A percentile compares a stretch with the other conserved stretches of the same genome.
These are phyloP conservation scores for Rhodotorula sp. DNA, from an alignment of 1,284 basidiomycete genomes.

Conservation along the genomic window DNA sequence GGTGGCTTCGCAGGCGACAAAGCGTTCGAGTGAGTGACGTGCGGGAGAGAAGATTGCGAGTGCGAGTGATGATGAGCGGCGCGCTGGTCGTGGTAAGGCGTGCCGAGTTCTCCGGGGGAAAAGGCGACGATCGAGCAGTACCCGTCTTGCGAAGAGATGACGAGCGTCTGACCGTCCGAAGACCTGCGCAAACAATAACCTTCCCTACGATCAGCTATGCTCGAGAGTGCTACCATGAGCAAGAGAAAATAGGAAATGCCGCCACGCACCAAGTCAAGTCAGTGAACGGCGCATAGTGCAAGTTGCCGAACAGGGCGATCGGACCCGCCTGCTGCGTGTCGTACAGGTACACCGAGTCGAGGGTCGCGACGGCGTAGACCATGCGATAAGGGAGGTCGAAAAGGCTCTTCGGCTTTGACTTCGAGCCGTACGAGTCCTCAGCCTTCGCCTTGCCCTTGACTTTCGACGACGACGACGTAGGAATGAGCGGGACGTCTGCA, in stretches of 20 bases:
- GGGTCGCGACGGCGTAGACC: conserved; percentile 93
- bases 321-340: conserved; percentile 96
- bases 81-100: conserved; percentile 48
- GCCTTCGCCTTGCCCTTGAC: conserved; percentile 48
- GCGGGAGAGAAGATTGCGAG: neutral
- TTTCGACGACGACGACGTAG: neutral
- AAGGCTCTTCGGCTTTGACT: conserved; percentile 57
- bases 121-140: conserved; percentile 89
- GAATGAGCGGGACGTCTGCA: neutral
- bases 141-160: conserved; percentile 89
- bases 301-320: conserved; percentile 85
- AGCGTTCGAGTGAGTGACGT: neutral
- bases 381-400: conserved; percentile 91
- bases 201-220: neutral
- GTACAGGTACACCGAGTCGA: conserved; percentile 92
- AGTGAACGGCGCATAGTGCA: conserved; percentile 97
- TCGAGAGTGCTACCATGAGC: no score
- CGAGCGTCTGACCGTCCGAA: conserved; percentile 86
- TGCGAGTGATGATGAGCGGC: neutral
- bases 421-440: neutral
- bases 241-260: neutral
- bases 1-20: neutral
- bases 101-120: conserved; percentile 79
- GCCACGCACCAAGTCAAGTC: conserved; percentile 84
- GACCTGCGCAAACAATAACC: conserved; percentile 66